A percentile compares a stretch with the other conserved stretches of the same genome.
Conservation (phyloP, 1,284 basidiomycete species). For the Cutaneotrichosporon sp. region DNA sequence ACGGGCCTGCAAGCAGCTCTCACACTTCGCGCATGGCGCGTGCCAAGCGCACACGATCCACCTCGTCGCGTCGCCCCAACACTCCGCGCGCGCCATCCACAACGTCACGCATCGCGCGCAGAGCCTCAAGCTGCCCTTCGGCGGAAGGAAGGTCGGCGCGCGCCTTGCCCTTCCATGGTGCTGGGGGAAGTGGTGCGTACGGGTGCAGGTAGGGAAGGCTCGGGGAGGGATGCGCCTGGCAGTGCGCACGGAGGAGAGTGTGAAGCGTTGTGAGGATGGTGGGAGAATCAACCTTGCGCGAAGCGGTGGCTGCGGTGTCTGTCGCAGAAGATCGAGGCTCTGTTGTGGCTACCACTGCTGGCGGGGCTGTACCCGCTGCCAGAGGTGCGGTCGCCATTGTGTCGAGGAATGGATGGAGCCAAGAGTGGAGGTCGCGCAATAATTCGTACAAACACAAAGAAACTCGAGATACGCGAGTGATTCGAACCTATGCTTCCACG, state of each 20-base stretch:
- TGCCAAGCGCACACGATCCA: slow-evolving; percentile 22
- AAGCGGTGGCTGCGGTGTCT: not conserved
- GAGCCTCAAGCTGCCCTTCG: slow-evolving; percentile 27
- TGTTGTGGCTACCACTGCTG: not conserved
- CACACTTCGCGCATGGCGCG: slow-evolving; percentile 29
- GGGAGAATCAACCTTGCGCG: not conserved
- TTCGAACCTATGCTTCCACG: not conserved
- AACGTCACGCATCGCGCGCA: slow-evolving; percentile 38
- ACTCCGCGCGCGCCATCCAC: slow-evolving; percentile 26
- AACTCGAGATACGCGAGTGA: not conserved
- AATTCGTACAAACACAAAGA: not conserved
- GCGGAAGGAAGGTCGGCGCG: slow-evolving; percentile 19
- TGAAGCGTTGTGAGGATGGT: slow-evolving; percentile 33
- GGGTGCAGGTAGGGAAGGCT: slow-evolving; percentile 34
- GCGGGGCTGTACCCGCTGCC: not conserved
- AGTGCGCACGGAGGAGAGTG: slow-evolving; percentile 28
- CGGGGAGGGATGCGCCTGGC: slow-evolving; percentile 24
- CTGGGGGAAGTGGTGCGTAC: slow-evolving; percentile 26
- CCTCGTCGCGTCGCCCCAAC: slow-evolving; percentile 15
- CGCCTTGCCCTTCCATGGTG: slow-evolving; percentile 25
- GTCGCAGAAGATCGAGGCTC: not conserved
- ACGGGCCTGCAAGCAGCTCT: slow-evolving; percentile 4
- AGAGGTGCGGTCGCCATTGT: not conserved
- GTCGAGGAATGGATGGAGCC: not conserved
- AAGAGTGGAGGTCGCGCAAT: slow-evolving; percentile 1